Base-by-base conservation (phyloP, 2,329 filamentous ascomycete genomes). In the Arachnomyces sp. region DNA sequence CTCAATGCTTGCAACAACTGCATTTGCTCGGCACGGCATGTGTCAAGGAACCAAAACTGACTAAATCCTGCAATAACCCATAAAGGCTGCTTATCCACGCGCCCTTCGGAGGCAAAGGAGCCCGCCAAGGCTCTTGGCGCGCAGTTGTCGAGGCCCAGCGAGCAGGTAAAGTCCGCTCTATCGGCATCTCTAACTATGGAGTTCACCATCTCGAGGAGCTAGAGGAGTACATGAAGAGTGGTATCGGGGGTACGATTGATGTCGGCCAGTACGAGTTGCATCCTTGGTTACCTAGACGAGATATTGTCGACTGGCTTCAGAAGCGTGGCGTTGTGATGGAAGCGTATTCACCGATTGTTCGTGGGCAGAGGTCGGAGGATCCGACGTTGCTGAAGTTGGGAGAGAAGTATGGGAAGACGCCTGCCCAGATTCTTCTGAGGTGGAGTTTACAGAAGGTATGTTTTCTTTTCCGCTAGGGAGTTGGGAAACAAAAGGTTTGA, bases 211-310 rank as follows among this genome's bases (percentile, higher is more conserved):
- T 66, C 2, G 53, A 66, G 13, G 63, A 66, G 42, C 44, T 65
- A 30, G 61, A 66, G 39, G 56, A 52, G 36, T 65, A 66, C 43
- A 66, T 61, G 42, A 55, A 59, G 45, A 51, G 49, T 18, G 56
- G 57, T 7, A 55, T 49, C 33, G 76, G 74, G 3, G 85, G 85
- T 16, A 68, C 85, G 31, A 74, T 94, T 54, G 83, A 81, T 45
- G 83, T 94, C 29, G 88, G 86, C 31, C 89, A 94, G 64, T 87
- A 83, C 63, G 89, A 95, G 64, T 67, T 95, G 8, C 89, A 95
- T 62, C 89, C 89, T 1, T 95, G 87, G 88, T 77, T 88, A 31
- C 72, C 79, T 7, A 73, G 88, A n/a, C 67, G 72, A 15, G 87
- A 94, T 54, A 86, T 95, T 45, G 79, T 81, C 7, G 67, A 76